phyloP scores from a whole-genome alignment of 1,139 yeast genomes.

The Saccharomycopsis crataegensis region DNA sequence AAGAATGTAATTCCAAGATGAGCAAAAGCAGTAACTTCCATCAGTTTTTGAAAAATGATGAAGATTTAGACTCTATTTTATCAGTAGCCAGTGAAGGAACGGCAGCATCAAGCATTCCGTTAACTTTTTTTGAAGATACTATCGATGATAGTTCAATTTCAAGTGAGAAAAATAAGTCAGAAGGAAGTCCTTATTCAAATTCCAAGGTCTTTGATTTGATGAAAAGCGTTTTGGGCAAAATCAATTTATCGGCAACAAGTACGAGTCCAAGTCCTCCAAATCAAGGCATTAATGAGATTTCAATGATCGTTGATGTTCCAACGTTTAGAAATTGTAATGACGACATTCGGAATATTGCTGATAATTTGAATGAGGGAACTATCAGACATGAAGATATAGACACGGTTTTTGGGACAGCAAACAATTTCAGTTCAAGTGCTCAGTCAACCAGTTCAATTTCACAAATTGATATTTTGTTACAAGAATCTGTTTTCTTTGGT shows the following conservation, averaged over 20 bases:
- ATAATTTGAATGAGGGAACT: conserved; percentile 7
- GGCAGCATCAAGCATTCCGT: too few relatives aligned
- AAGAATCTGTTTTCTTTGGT: too few relatives aligned
- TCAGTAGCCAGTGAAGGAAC: background rate
- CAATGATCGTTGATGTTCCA: conserved; percentile 10
- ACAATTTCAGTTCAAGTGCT: too few relatives aligned
- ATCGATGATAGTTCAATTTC: background rate
- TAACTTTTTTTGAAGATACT: background rate
- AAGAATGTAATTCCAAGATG: background rate
- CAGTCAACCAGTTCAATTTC: too few relatives aligned
- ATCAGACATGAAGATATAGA: conserved; percentile 1
- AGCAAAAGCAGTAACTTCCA: background rate
- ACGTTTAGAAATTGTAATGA: conserved; percentile 8
- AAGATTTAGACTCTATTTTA: background rate
- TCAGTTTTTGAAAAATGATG: background rate
- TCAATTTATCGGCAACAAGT: background rate
- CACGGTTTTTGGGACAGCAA: background rate
- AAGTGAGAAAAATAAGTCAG: background rate
- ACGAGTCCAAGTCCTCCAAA: background rate
- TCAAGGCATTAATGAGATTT: background rate
- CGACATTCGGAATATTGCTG: conserved; percentile 6
- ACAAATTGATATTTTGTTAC: too few relatives aligned
- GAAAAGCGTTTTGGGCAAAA: conserved; percentile 2
- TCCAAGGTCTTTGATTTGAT: conserved; percentile 1
- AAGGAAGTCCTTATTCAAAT: background rate